These are phyloP conservation scores for Acacia pycnantha DNA, from an alignment of 331 rosid species.

Conservation along the genomic window DNA sequence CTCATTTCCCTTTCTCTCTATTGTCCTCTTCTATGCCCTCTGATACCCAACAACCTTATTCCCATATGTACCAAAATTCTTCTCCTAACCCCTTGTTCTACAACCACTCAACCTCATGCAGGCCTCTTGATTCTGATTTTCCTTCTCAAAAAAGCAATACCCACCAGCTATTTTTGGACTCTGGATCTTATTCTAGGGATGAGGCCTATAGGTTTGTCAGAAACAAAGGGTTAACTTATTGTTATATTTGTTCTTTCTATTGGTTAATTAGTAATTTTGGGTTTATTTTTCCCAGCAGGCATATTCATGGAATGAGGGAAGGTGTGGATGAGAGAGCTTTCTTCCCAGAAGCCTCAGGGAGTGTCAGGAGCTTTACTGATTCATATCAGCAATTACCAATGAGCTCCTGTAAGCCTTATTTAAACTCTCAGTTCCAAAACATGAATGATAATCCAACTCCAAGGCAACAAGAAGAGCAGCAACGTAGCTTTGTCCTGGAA, in stretches of 20 bases:
- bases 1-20: slow-evolving; percentile 50
- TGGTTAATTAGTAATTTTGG: neutral
- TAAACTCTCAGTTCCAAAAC: slow-evolving; percentile 52
- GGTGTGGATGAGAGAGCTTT: slow-evolving; percentile 75
- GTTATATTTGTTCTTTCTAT: neutral
- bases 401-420: slow-evolving; percentile 56
- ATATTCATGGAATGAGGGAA: slow-evolving; percentile 61
- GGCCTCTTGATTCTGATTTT: slow-evolving; percentile 50
- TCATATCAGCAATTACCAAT: slow-evolving; percentile 58
- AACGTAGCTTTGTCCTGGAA: slow-evolving; percentile 81
- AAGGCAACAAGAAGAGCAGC: slow-evolving; percentile 40
- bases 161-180: slow-evolving; percentile 65
- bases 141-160: slow-evolving; percentile 46
- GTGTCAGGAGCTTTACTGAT: slow-evolving; percentile 51
- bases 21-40: slow-evolving; percentile 41
- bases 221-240: neutral
- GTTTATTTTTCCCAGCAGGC: slow-evolving; percentile 41
- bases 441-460: slow-evolving; percentile 45
- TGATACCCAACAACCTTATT: slow-evolving; percentile 40
- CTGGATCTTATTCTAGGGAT: slow-evolving; percentile 60
- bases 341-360: slow-evolving; percentile 77
- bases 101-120: slow-evolving; percentile 51
- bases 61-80: slow-evolving; percentile 47
- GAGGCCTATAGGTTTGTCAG: slow-evolving; percentile 67
- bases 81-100: slow-evolving; percentile 52